Base-by-base conservation (phyloP, 2,329 filamentous ascomycete species). In the Colletotrichum kahawae region DNA sequence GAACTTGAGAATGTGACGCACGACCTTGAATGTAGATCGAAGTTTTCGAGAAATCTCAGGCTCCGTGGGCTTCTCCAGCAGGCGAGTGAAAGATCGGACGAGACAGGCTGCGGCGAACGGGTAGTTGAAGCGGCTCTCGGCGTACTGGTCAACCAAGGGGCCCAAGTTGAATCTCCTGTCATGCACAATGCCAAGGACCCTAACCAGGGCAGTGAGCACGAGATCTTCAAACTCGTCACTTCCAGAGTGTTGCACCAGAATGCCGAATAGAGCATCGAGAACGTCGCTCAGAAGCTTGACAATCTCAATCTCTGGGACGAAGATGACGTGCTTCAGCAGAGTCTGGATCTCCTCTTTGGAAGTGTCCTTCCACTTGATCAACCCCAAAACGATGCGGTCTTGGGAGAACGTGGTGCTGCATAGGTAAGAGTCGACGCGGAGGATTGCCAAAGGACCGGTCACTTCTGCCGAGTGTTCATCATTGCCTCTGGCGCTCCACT, bases 331-430 rank as follows among this genome's bases (percentile, higher is more conserved):
- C 81, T 94, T 94, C 56, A 99, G 86, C 1, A 98, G 87, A 29
- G 92, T 89, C 1, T 94, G 88, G 2, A 98, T 88, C 43, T 96
- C 92, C 33, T 93, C 92, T 60, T 92, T 90, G 1, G 93, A 88
- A 54, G 93, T 89, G 14, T 96, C 93, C 80, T 92, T 95, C 97
- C 97, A 98, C 79, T 93, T 95, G 38, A 98, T 85, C 31, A 99
- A 87, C 18, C 95, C 94, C 21, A 98, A 87, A 13, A 99, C 90
- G 18, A 94, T 92, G 71, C 96, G 93, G 82, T 99, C 96, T 82
- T 99, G 97, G 0, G 96, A 98, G 81, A 98, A 98, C 75, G 93
- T 92, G 1, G 97, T 99, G 85, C 97, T 98, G 88, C 96, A 98
- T 8, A 99, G 91, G 79, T 95, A 97, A 0, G 96, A 98, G 75